Conservation (phyloP, 148 eudicot species). For the Amaranthus palmeri region DNA sequence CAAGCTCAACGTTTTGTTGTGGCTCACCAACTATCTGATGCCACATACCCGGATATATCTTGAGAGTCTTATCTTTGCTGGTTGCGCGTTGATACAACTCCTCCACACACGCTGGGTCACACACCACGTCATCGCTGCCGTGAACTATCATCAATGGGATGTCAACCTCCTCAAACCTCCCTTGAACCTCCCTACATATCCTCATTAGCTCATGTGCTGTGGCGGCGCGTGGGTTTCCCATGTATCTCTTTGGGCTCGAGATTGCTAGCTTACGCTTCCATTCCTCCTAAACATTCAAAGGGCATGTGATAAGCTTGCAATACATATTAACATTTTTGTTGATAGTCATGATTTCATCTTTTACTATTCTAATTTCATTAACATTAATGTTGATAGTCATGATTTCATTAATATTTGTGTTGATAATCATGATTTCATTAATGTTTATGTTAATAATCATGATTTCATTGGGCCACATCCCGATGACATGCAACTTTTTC, state of each 20-base stretch:
- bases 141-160: slow-evolving; percentile 69
- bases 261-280: slow-evolving; percentile 87
- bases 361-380: no score
- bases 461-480: no score
- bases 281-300: slow-evolving; percentile 35
- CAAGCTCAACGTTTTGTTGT: slow-evolving; percentile 63
- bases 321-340: no score
- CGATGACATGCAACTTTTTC: no score
- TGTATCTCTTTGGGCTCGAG: slow-evolving; percentile 62
- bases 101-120: slow-evolving; percentile 83
- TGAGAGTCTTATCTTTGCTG: slow-evolving; percentile 76
- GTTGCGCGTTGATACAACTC: slow-evolving; percentile 59
- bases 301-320: no score
- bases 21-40: slow-evolving; percentile 89
- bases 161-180: slow-evolving; percentile 53
- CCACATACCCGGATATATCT: slow-evolving; percentile 84
- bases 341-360: no score
- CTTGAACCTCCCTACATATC: slow-evolving; percentile 70
- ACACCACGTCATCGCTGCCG: slow-evolving; percentile 70
- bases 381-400: no score
- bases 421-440: no score
- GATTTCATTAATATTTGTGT: no score
- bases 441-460: no score
- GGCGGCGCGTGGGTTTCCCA: slow-evolving; percentile 74
- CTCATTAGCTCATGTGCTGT: slow-evolving; percentile 81